Base-by-base conservation (phyloP, 345 rosid genomes). In the Turritis glabra region DNA sequence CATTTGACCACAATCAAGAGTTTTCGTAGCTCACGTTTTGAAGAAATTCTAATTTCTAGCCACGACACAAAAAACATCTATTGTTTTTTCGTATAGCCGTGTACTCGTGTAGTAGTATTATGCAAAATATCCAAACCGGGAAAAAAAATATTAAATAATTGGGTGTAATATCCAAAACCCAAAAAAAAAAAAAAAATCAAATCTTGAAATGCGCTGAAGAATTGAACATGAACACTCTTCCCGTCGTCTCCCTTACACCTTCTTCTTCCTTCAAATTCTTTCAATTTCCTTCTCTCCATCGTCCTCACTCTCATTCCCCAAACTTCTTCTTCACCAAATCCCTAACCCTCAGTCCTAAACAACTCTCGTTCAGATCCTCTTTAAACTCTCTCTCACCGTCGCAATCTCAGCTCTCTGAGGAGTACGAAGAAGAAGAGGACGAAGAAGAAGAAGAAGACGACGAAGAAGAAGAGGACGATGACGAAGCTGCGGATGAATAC, bases 391-490 rank as follows among this genome's bases (percentile, higher is more conserved):
- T 83, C 17, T 68, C 83, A 44, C 87, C 92, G 22, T 81, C 69
- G 1, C 88, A 82, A 8, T 75, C 88, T 40, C 86, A 82, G 67
- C 84, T 91, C 80, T 83, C 91, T 37, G 93, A 85, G 56, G 88
- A 83, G 9, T 90, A 76, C 43, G 87, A 84, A 10, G 90, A 82
- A 0, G 80, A 77, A 0, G 90, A 84, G 4, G 86, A 81, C 0
- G 84, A 83, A 0, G 83, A 81, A 0, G 87, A 81, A 0, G 85
- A 81, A 0, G 84, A 83, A 0, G 84, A 76, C 0, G 87, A 81
- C 0, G 87, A 82, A 0, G 89, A 88, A 0, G 86, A 79, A 1
- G 90, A 84, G 19, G 89, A 75, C 2, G 88, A 85, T 0, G 96
- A 86, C 1, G 96, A 91, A 63, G 86, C 90, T 46, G 94, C 87